These are phyloP conservation scores for Takakia lepidozioides DNA, from an alignment of 225 moss, liverwort and hornwort genomes.

Conservation along the genomic window DNA sequence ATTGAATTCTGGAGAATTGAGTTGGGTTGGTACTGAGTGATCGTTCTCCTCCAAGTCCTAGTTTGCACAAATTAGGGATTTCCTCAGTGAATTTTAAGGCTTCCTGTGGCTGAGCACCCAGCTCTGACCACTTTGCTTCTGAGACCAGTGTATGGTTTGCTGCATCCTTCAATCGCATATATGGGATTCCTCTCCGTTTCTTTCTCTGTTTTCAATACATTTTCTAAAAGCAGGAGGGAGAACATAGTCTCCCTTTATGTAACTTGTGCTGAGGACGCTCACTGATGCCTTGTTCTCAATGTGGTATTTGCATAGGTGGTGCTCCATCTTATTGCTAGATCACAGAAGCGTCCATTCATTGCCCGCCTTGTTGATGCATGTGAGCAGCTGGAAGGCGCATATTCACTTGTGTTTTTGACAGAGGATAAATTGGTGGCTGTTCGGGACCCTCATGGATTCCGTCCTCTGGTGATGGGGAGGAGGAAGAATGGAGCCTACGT, in stretches of 20 bases:
- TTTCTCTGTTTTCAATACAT: background rate
- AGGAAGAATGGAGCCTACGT: conserved; percentile 77
- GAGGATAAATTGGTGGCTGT: conserved; percentile 92
- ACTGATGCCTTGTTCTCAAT: background rate
- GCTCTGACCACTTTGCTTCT: no score
- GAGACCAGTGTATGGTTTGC: no score
- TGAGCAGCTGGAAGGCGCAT: conserved; percentile 90
- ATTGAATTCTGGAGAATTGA: no score
- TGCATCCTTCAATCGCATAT: no score
- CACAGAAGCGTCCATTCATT: conserved; percentile 82
- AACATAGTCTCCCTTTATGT: no score
- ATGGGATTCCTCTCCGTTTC: background rate
- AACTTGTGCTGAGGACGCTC: no score
- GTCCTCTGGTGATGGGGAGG: conserved; percentile 88
- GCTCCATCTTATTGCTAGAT: conserved; percentile 80
- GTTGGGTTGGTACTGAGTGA: no score
- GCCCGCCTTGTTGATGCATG: conserved; percentile 94
- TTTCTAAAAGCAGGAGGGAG: no score
- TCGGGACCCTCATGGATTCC: conserved; percentile 85
- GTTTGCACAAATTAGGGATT: no score
- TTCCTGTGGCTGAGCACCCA: no score
- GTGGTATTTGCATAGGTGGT: conserved; percentile 40
- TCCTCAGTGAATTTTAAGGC: no score
- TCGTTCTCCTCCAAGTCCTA: no score
- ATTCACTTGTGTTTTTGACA: conserved; percentile 81